Evolutionary conservation across 495 filamentous ascomycete genomes (phyloP).

Genomic region (Penicillium crystallinum): DNA sequence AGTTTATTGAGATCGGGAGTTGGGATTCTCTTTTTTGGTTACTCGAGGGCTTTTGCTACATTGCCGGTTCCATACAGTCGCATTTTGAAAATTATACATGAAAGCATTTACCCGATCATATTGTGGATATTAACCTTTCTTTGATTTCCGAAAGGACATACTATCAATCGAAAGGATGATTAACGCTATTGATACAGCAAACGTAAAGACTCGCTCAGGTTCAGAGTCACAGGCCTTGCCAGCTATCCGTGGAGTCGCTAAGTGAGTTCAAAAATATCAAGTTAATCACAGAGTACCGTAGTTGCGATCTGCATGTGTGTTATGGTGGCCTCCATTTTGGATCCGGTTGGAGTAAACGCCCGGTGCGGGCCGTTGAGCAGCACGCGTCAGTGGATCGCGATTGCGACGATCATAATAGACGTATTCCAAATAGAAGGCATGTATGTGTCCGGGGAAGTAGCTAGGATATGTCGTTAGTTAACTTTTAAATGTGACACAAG

Average conservation of each 20-base stretch:
- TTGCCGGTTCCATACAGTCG: neutral
- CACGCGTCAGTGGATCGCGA: conserved; percentile 46
- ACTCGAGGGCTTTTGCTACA: neutral
- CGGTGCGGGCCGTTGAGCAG: conserved; percentile 49
- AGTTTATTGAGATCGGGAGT: neutral
- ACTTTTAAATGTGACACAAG: neutral
- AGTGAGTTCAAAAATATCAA: neutral
- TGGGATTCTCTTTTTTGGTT: neutral
- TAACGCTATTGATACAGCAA: neutral
- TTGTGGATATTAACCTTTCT: too few relatives aligned
- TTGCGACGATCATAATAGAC: conserved; percentile 74
- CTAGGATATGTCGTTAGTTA: conserved; percentile 32
- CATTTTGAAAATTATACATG: neutral
- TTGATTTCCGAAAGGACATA: too few relatives aligned
- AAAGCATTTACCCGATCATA: neutral
- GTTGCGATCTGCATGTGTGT: conserved; percentile 14
- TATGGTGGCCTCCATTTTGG: conserved; percentile 58
- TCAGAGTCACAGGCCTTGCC: neutral
- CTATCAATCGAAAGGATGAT: too few relatives aligned
- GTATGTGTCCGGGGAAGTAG: conserved; percentile 75
- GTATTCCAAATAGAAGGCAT: conserved; percentile 89
- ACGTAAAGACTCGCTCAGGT: neutral
- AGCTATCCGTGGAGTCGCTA: too few relatives aligned
- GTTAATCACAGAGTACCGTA: conserved; percentile 46
- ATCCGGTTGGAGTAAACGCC: conserved; percentile 79